Evolutionary conservation across 805 yeast species (phyloP).

Genomic region (Tetrapisispora taiwanensis): DNA sequence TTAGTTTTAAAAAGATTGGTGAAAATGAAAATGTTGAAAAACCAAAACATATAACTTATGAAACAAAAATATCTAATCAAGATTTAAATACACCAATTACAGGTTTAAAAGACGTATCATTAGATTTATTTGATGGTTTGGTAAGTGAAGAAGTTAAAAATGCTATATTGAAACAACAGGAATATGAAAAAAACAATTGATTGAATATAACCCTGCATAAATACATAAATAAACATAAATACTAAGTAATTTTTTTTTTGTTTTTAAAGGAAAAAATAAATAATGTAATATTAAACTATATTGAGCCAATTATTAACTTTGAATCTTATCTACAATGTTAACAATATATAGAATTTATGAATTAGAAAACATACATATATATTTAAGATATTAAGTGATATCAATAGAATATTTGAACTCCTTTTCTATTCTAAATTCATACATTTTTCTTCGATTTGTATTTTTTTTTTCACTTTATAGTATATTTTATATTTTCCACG

Average conservation of each 20-base stretch:
- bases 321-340: too few relatives aligned
- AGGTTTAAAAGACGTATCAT: conserved; percentile 53
- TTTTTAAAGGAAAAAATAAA: too few relatives aligned
- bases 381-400: too few relatives aligned
- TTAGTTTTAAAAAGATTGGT: conserved; percentile 16
- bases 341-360: too few relatives aligned
- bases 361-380: too few relatives aligned
- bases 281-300: too few relatives aligned
- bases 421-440: too few relatives aligned
- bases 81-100: conserved; percentile 42
- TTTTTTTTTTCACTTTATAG: too few relatives aligned
- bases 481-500: too few relatives aligned
- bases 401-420: too few relatives aligned
- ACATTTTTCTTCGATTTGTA: too few relatives aligned
- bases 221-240: background rate
- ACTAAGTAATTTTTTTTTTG: background rate
- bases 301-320: too few relatives aligned
- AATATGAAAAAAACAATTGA: conserved; percentile 31
- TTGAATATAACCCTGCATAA: background rate
- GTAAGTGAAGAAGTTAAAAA: conserved; percentile 46
- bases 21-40: conserved; percentile 14
- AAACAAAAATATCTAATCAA: conserved; percentile 38
- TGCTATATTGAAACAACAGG: conserved; percentile 56
- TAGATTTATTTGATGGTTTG: conserved; percentile 45
- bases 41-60: conserved; percentile 34